Evolutionary conservation across 1,139 yeast genomes (phyloP).

Genomic region (Blastobotrys niveus): DNA sequence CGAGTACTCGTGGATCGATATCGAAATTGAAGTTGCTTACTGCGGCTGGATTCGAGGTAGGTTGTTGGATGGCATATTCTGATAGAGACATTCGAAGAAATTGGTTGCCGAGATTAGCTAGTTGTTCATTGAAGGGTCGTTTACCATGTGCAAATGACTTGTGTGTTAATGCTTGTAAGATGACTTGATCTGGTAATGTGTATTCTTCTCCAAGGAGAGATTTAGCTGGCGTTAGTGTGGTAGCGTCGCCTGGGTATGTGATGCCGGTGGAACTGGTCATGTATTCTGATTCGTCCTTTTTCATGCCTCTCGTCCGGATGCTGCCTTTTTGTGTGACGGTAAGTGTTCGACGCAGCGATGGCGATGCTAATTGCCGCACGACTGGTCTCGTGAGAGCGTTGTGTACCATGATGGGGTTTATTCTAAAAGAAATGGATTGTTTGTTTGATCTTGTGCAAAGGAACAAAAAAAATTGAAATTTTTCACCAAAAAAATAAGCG

Average conservation of each 20-base stretch:
- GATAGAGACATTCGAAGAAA: constrained; percentile 57
- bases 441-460: not conserved
- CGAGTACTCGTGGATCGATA: constrained; percentile 28
- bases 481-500: not conserved
- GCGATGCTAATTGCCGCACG: not conserved
- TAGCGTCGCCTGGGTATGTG: constrained; percentile 50
- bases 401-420: too few species aligned
- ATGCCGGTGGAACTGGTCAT: constrained; percentile 52
- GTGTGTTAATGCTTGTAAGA: constrained; percentile 80
- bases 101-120: constrained; percentile 73
- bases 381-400: not conserved
- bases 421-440: too few species aligned
- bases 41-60: constrained; percentile 35
- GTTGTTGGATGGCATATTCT: constrained; percentile 42
- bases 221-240: constrained; percentile 46
- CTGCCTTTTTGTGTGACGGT: constrained; percentile 49
- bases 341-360: constrained; percentile 20
- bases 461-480: not conserved
- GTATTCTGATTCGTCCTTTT: constrained; percentile 67
- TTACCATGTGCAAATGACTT: constrained; percentile 90
- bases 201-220: constrained; percentile 48
- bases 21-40: constrained; percentile 59
- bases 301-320: constrained; percentile 63
- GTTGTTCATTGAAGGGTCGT: constrained; percentile 81
- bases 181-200: constrained; percentile 40